Conservation (phyloP, 2,329 filamentous ascomycete species). For the Botrytis byssoidea region DNA sequence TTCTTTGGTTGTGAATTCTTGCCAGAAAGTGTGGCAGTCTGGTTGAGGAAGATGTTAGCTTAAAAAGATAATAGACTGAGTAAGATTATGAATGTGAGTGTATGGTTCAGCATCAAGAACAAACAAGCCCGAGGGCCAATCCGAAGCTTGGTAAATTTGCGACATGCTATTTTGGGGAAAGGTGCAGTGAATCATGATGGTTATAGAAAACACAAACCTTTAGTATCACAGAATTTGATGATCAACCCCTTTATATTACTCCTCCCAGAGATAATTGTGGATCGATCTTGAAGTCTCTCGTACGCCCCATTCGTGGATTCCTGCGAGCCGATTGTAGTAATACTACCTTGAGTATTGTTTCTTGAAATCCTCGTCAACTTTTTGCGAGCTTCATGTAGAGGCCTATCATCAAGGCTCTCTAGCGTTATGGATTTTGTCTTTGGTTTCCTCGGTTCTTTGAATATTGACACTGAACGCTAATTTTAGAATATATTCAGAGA, state of each 20-base stretch:
- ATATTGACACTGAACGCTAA: neutral
- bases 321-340: neutral
- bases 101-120: no score
- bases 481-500: no score
- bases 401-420: neutral
- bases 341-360: neutral
- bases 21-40: neutral
- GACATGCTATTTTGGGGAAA: no score
- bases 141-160: no score
- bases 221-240: neutral
- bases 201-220: neutral
- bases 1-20: neutral
- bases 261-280: neutral
- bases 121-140: no score
- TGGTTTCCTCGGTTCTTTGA: neutral
- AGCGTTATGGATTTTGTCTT: neutral
- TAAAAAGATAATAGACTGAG: no score
- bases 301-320: neutral
- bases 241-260: neutral
- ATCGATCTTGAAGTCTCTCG: neutral
- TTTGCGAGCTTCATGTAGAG: neutral
- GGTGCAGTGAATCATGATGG: accelerated
- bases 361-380: neutral
- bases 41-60: neutral
- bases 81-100: no score